Base-by-base conservation (phyloP, 345 rosid species). In the Euphorbia peplus region DNA sequence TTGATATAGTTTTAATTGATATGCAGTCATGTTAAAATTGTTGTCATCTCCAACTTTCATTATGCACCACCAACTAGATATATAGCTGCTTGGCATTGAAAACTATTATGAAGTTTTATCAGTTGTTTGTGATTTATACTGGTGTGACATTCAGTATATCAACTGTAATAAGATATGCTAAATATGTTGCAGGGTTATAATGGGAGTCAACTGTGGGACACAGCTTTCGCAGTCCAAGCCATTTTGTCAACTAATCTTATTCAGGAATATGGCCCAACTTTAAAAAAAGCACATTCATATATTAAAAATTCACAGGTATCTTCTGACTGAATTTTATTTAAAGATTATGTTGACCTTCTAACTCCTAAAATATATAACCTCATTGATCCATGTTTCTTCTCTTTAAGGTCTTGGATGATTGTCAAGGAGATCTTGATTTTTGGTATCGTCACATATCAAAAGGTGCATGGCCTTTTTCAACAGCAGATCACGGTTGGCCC, bases 381-480 rank as follows among this genome's bases (percentile, higher is more conserved):
- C 10, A 37, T 64, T 67, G 41, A 68, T 32, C 74, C 57, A 21
- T 58, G 65, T 61, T 64, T 63, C 72, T 60, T 56, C 39, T 66
- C 75, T 51, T 66, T 53, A 84, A 93, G 98, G 96, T 91, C 48
- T 25, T 67, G 73, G 96, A 88, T 50, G 86, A 93, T 77, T 93
- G 97, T 83, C 89, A 88, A 3, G 96, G 96, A 70, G 86, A 91
- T 76, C 92, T 88, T 74, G 70, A 77, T 41, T 80, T 59, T 76
- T 91, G 98, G 98, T 87, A 91, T 42, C 95, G 97, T 47, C 99
- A 95, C 83, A 90, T 95, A 79, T 95, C 99, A 63, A 95, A 91
- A 81, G 99, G 98, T 59, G 99, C 95, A 69, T 91, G 99, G 98
- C 93, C 98, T 69, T 95, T 91, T 81, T 95, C 99, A 60, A 91